phyloP scores from a whole-genome alignment of 345 rosid species.

The Psidium guajava region DNA sequence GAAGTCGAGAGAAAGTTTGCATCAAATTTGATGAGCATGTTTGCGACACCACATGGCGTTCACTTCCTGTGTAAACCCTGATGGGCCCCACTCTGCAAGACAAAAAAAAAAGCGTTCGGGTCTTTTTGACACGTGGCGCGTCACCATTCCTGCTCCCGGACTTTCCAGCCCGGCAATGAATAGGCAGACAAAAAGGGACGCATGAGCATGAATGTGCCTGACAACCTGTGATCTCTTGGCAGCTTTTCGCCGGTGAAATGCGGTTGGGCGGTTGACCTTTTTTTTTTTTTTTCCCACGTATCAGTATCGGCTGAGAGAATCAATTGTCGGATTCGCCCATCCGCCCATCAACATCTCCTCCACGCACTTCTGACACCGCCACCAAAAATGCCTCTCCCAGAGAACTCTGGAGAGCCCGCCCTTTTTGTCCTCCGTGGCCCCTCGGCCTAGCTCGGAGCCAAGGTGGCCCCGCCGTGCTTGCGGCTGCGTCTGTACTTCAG shows the following conservation, averaged over 20 bases:
- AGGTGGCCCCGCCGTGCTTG: constrained; percentile 5
- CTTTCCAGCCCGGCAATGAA: not conserved
- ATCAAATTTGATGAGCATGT: not conserved
- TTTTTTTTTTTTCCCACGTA: not conserved
- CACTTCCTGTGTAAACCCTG: not conserved
- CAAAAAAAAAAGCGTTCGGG: not conserved
- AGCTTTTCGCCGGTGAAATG: not conserved
- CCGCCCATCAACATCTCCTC: constrained; percentile 42
- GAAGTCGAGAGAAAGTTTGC: not conserved
- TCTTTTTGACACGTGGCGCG: not conserved
- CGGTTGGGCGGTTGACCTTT: not conserved
- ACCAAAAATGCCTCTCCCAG: constrained; percentile 17
- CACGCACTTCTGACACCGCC: constrained; percentile 48
- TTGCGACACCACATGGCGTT: not conserved
- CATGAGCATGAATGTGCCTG: not conserved
- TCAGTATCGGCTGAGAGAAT: not conserved
- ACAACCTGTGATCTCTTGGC: not conserved
- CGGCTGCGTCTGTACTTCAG: constrained; percentile 66
- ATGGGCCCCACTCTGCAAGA: not conserved
- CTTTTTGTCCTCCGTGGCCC: not conserved
- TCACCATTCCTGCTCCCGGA: not conserved
- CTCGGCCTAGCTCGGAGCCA: not conserved
- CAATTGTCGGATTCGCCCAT: constrained; percentile 24
- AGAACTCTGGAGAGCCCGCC: constrained; percentile 1
- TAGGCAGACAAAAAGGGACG: not conserved